Base-by-base conservation (phyloP, 2,329 filamentous ascomycete genomes). In the Fusarium chlamydosporum region DNA sequence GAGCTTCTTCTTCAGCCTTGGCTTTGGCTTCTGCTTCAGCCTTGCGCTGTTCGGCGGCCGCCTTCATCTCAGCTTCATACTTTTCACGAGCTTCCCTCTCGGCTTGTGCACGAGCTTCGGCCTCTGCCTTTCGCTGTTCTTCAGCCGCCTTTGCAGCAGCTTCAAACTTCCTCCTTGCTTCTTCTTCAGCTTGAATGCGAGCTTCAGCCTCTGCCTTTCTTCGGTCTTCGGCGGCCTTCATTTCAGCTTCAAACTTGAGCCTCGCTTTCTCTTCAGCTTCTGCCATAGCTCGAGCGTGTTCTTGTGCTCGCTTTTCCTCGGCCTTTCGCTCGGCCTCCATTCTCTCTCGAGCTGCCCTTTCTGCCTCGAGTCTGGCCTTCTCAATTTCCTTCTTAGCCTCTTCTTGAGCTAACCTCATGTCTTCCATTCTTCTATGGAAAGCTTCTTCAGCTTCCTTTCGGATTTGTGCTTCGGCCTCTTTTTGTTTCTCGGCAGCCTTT, bases 161-260 rank as follows among this genome's bases (percentile, higher is more conserved):
- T 50, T 84, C 83, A 13, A 87, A 81, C 60, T 85, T 82, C 65
- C 79, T 79, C 59, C 79, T 77, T 4, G 82, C 79, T 38, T 82
- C 81, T 59, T 84, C 84, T 40, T 84, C 76, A 2, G 81, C 81
- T 61, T 76, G 79, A 50, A 79, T 65, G 65, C 80, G 78, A 26
- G 85, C 84, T 18, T 83, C 83, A 20, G 82, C 82, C 4, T 81
- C 77, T 65, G 82, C 82, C 82, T 83, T 56, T 80, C 79, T 75
- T 12, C 76, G 78, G 20, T 79, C 82, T 50, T 82, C 83, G 2
- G 82, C 84, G 18, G 78, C 79, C 52, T 79, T 79, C 59, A 80
- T 76, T 60, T 83, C 80, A 1, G 78, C 77, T 57, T 84, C 83
- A 10, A 87, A 81, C 61, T 84, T 82, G 63, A 79, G 79, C 56